Evolutionary conservation across 176 grass and related monocot genomes (phyloP).

Genomic region (Elaeis guineensis): DNA sequence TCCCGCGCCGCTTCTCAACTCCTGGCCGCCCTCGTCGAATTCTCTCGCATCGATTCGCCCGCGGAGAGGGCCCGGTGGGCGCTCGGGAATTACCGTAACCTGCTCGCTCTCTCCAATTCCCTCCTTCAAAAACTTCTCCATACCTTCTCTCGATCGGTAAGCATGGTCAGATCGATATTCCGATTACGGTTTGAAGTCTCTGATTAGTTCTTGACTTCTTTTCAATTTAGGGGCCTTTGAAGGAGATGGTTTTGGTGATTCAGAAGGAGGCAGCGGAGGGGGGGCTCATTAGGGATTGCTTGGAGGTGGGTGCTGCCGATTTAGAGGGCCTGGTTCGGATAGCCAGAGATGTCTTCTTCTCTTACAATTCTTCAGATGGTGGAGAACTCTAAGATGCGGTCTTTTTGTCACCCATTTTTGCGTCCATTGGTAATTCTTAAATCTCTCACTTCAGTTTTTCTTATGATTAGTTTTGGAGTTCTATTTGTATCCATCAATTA

Average conservation of each 20-base stretch:
- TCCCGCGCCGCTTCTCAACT: conserved; percentile 21
- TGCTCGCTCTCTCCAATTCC: conserved; percentile 31
- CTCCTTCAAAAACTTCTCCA: conserved; percentile 55
- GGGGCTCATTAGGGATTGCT: conserved; percentile 67
- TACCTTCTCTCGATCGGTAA: conserved; percentile 70
- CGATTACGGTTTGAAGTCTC: not conserved
- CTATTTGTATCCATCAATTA: no score
- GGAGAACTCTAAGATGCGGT: conserved; percentile 49
- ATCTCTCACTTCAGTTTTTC: no score
- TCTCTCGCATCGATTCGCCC: conserved; percentile 33
- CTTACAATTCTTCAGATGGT: conserved; percentile 24
- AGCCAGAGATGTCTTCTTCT: conserved; percentile 57
- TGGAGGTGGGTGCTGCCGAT: conserved; percentile 58
- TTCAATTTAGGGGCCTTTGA: conserved; percentile 57
- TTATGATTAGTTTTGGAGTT: no score
- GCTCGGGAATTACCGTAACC: conserved; percentile 37
- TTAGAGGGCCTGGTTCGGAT: conserved; percentile 71
- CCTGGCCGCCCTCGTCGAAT: conserved; percentile 44
- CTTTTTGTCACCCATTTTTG: not conserved
- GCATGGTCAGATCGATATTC: not conserved
- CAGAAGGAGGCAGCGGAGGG: conserved; percentile 83
- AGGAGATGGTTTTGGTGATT: conserved; percentile 63
- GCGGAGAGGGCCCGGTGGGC: conserved; percentile 45
- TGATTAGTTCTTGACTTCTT: conserved; percentile 1
- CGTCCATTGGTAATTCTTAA: no score